Conservation (phyloP, 2,329 filamentous ascomycete species). For the Fusarium longipes region DNA sequence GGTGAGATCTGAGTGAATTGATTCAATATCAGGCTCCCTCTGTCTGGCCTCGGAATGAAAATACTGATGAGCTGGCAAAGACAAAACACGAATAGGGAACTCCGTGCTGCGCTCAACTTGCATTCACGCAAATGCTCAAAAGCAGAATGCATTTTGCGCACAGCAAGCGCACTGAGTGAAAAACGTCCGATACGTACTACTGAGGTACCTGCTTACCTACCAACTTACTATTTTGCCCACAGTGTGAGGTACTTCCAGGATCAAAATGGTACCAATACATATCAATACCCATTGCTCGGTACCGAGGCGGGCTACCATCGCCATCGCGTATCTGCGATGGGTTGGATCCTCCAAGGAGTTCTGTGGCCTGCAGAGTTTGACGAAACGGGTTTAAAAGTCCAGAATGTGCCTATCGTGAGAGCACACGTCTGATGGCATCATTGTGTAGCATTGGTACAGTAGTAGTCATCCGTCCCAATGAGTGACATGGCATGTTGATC, state of each 20-base stretch:
- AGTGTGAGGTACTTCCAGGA: conserved; percentile 18
- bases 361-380: conserved; percentile 19
- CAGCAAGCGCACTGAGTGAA: neutral
- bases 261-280: conserved; percentile 30
- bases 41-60: conserved; percentile 26
- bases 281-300: conserved; percentile 40
- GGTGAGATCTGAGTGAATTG: neutral
- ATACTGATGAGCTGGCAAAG: conserved; percentile 28
- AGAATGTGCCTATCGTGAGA: conserved; percentile 29
- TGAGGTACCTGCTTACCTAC: neutral
- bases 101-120: conserved; percentile 1
- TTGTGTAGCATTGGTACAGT: conserved; percentile 34
- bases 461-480: neutral
- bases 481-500: neutral
- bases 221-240: neutral
- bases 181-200: conserved; percentile 21
- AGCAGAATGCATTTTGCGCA: neutral
- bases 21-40: neutral
- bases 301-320: conserved; percentile 34
- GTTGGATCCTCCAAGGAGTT: conserved; percentile 14
- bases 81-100: conserved; percentile 22
- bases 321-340: conserved; percentile 40
- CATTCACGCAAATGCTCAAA: conserved; percentile 5
- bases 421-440: conserved; percentile 39
- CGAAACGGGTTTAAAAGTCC: conserved; percentile 14